A percentile compares a stretch with the other conserved stretches of the same genome.
Evolutionary conservation across 805 yeast genomes (phyloP).

Genomic region (Saturnispora halmiae): DNA sequence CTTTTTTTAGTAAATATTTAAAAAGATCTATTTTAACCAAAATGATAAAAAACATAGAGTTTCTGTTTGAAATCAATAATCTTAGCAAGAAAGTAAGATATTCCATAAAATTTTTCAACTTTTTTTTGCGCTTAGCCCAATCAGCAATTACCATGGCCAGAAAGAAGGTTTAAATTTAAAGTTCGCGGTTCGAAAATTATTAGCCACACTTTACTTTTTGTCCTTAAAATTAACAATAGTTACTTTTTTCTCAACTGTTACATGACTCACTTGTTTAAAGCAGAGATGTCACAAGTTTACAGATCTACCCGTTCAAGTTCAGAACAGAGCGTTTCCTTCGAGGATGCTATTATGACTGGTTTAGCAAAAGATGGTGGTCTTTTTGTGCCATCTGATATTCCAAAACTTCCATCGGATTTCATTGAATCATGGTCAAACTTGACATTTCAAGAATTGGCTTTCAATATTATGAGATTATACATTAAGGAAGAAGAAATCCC

Average conservation of each 20-base stretch:
- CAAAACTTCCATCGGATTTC: conserved; percentile 48
- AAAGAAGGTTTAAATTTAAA: too few species aligned
- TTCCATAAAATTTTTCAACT: too few species aligned
- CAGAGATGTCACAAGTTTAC: conserved; percentile 43
- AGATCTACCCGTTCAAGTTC: conserved; percentile 69
- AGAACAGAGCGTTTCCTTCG: conserved; percentile 52
- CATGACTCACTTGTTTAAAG: neutral
- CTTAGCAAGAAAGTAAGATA: too few species aligned
- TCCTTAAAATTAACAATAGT: neutral
- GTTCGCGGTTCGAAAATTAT: too few species aligned
- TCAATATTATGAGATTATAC: conserved; percentile 74
- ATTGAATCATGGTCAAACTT: conserved; percentile 61
- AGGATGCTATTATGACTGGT: conserved; percentile 80
- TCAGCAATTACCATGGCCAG: neutral
- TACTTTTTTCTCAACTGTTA: neutral
- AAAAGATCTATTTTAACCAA: too few species aligned
- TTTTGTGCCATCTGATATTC: conserved; percentile 78
- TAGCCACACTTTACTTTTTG: neutral
- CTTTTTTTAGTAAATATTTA: too few species aligned
- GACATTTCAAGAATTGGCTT: conserved; percentile 80
- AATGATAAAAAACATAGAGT: conserved; percentile 1
- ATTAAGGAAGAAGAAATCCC: conserved; percentile 68
- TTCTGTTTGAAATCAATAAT: neutral
- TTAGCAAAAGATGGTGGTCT: conserved; percentile 96
- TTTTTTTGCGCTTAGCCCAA: neutral